Percentiles rank a stretch among this genome's conserved stretches.
Conservation (phyloP, 2,329 filamentous ascomycete genomes). For the Colletotrichum eleusines region DNA sequence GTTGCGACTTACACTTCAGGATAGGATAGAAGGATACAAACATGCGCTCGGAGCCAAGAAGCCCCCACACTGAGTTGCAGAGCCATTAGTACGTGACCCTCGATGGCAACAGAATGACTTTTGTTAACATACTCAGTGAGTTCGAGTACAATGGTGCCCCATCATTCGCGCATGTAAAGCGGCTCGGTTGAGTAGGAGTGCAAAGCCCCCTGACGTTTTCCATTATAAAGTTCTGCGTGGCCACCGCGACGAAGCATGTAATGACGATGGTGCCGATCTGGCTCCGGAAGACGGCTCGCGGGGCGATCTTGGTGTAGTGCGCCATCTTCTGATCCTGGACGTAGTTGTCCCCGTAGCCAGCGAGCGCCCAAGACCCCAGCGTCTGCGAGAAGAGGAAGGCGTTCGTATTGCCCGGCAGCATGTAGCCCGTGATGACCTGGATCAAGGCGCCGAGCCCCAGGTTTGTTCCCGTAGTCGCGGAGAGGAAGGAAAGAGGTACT, state of each 20-base stretch:
- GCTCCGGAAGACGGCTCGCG: conserved; percentile 51
- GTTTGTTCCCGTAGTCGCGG: conserved; percentile 59
- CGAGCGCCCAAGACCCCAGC: conserved; percentile 49
- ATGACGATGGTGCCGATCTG: conserved; percentile 59
- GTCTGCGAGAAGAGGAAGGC: conserved; percentile 46
- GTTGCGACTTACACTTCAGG: conserved; percentile 49
- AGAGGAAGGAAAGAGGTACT: conserved; percentile 58
- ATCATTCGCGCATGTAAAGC: conserved; percentile 48
- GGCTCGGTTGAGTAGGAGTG: conserved; percentile 50
- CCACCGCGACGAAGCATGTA: conserved; percentile 54
- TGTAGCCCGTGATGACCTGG: conserved; percentile 60
- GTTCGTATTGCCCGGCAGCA: conserved; percentile 52
- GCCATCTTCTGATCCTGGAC: conserved; percentile 51
- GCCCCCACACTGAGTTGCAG: conserved; percentile 44
- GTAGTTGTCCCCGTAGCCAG: conserved; percentile 57
- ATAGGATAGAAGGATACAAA: conserved; percentile 57
- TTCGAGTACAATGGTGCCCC: conserved; percentile 48
- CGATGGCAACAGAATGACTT: accelerated
- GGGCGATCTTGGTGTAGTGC: conserved; percentile 51
- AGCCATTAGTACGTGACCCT: neutral
- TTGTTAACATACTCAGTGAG: conserved; percentile 44
- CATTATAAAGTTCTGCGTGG: conserved; percentile 57
- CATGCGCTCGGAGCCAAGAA: conserved; percentile 50
- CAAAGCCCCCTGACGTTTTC: conserved; percentile 52
- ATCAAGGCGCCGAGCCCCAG: conserved; percentile 56